Base-by-base conservation (phyloP, 2,329 filamentous ascomycete genomes). In the Fusarium penzigii region DNA sequence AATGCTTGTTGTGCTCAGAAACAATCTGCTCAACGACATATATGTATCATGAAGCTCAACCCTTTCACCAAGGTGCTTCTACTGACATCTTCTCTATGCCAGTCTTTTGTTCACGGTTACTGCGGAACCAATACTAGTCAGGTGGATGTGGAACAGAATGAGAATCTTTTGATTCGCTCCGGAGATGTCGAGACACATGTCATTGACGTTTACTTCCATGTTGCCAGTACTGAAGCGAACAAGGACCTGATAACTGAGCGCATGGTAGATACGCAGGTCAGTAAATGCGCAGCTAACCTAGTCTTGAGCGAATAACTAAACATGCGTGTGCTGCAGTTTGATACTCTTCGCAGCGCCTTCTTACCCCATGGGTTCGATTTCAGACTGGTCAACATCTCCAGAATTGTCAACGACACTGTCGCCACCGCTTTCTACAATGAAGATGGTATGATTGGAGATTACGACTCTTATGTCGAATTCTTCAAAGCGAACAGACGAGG, bases 401-500 rank as follows among this genome's bases (percentile, higher is more conserved):
- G 44, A 13, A 46, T 39, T 36, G 32, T 46, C 44, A 20, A 46
- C 38, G 44, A 46, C 29, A 46, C 34, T 32, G 39, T 46, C 25
- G 44, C 32, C 44, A 46, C 9, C 9, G 44, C 32, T 36, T 46
- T 46, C 32, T 51, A 51, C 32, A 16, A 32, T n/a, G 44, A 51
- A 13, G 12, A 11, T 14, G 44, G 48, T 17, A 14, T 42, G 39
- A 51, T 51, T 41, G 43, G 46, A 13, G 43, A 51, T 29, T 51
- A 46, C 14, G 48, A 51, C 29, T 39, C 43, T 16, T 51, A 51
- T 32, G 43, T 51, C 8, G 48, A 43, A 46, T 51, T 51, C 17
- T 51, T 51, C 43, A 51, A 38, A 29, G 43, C 42, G 7, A 51
- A 51, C 6, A 39, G 48, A 43, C 43, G 48, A 43, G 48, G 48